Evolutionary conservation across 2,329 filamentous ascomycete genomes (phyloP).

Genomic region (Cytospora paraplurivora): DNA sequence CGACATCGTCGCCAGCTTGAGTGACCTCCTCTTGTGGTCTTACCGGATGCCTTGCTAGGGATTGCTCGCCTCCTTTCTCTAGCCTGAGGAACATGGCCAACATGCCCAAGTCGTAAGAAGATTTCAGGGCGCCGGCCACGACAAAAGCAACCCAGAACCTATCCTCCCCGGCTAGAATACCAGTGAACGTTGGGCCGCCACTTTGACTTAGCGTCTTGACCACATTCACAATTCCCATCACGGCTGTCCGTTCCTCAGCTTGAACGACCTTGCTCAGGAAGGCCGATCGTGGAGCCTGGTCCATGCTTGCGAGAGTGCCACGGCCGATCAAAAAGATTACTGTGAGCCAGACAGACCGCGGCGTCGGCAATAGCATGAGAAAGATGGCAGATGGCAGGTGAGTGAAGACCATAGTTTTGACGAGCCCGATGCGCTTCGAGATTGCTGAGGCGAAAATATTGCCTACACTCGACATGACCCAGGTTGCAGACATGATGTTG

Average conservation of each 20-base stretch:
- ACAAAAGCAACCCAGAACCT: conserved; percentile 66
- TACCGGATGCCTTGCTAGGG: not conserved
- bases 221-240: conserved; percentile 71
- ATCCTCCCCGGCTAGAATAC: conserved; percentile 57
- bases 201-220: conserved; percentile 67
- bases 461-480: conserved; percentile 53
- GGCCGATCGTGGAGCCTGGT: conserved; percentile 68
- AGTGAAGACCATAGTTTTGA: conserved; percentile 77
- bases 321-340: conserved; percentile 64
- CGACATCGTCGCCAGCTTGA: not conserved
- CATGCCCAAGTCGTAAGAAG: conserved; percentile 55
- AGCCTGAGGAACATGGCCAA: conserved; percentile 24
- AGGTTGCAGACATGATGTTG: conserved; percentile 57
- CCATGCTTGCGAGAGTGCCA: conserved; percentile 67
- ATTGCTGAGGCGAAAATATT: conserved; percentile 57
- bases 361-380: conserved; percentile 63
- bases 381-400: conserved; percentile 70
- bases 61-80: conserved; percentile 12
- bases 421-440: conserved; percentile 59
- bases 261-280: conserved; percentile 68
- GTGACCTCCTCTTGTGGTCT: not conserved
- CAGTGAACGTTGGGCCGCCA: conserved; percentile 64
- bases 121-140: conserved; percentile 64
- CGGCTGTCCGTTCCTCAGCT: conserved; percentile 67
- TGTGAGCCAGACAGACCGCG: conserved; percentile 52